A percentile compares a stretch with the other conserved stretches of the same genome.
Evolutionary conservation across 768 basidiomycete genomes (phyloP).

Genomic region (Termitomyces eurrhizus): DNA sequence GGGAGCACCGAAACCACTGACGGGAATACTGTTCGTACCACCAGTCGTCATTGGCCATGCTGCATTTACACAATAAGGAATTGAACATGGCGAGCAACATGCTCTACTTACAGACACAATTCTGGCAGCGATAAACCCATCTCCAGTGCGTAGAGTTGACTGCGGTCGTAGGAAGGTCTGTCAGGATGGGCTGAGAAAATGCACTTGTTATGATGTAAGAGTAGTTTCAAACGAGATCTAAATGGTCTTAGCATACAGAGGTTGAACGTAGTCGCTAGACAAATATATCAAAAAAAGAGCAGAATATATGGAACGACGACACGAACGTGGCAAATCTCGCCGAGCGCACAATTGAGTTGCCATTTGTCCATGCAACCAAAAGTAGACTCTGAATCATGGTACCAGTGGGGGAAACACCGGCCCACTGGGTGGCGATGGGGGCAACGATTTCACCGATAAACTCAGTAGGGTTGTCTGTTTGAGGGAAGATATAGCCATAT

Average conservation of each 20-base stretch:
- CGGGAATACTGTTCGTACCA: slow-evolving; percentile 34
- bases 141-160: slow-evolving; percentile 64
- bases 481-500: slow-evolving; percentile 51
- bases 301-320: neutral
- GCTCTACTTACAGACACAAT: slow-evolving; percentile 49
- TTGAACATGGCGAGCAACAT: neutral
- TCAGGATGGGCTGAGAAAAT: slow-evolving; percentile 48
- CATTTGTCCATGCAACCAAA: slow-evolving; percentile 59
- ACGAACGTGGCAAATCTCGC: slow-evolving; percentile 53
- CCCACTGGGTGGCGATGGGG: slow-evolving; percentile 52
- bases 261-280: slow-evolving; percentile 46
- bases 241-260: slow-evolving; percentile 31
- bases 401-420: slow-evolving; percentile 49
- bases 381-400: slow-evolving; percentile 54
- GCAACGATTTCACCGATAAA: slow-evolving; percentile 63
- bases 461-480: slow-evolving; percentile 39
- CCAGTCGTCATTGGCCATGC: slow-evolving; percentile 37
- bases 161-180: slow-evolving; percentile 43
- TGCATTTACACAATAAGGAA: slow-evolving; percentile 4
- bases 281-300: neutral
- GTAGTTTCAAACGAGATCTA: neutral
- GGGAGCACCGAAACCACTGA: slow-evolving; percentile 32
- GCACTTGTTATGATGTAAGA: slow-evolving; percentile 23
- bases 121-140: slow-evolving; percentile 65
- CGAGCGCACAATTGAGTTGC: slow-evolving; percentile 47